These are phyloP conservation scores for Inga oerstediana DNA, from an alignment of 306 rosid species.

Conservation along the genomic window DNA sequence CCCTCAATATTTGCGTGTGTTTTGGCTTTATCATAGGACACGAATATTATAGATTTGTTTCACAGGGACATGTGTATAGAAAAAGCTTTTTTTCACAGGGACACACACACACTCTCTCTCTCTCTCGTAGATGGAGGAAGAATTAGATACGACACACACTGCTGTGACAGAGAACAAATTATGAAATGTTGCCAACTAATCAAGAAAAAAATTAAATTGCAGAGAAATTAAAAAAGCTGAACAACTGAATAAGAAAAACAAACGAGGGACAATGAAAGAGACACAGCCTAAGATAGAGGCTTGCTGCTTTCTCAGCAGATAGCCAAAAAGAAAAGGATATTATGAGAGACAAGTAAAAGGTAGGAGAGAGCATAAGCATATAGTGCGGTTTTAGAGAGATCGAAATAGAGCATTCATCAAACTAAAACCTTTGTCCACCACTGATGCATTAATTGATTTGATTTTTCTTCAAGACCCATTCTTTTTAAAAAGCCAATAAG, in stretches of 20 bases:
- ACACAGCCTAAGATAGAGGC: constrained; percentile 48
- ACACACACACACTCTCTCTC: not conserved
- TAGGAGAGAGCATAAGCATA: constrained; percentile 30
- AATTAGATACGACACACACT: not conserved
- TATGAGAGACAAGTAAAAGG: constrained; percentile 32
- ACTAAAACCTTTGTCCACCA: constrained; percentile 33
- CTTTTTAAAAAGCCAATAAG: constrained; percentile 54
- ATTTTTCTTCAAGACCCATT: constrained; percentile 38
- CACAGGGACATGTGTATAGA: not conserved
- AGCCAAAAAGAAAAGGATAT: constrained; percentile 28
- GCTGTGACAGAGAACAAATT: constrained; percentile 1
- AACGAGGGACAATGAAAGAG: constrained; percentile 6
- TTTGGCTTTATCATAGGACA: not conserved
- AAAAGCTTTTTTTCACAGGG: not conserved
- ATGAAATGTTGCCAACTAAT: constrained; percentile 9
- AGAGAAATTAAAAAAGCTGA: not conserved
- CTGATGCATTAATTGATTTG: constrained; percentile 33
- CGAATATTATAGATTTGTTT: not conserved
- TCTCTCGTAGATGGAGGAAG: not conserved
- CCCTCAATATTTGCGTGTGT: not conserved
- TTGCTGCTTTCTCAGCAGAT: constrained; percentile 43
- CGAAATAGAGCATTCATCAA: constrained; percentile 28
- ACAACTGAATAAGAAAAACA: not conserved
- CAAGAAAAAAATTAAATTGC: not conserved
- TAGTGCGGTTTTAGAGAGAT: constrained; percentile 16